Evolutionary conservation across 208 protist genomes (phyloP).

Genomic region (Trichomonas gallinae): DNA sequence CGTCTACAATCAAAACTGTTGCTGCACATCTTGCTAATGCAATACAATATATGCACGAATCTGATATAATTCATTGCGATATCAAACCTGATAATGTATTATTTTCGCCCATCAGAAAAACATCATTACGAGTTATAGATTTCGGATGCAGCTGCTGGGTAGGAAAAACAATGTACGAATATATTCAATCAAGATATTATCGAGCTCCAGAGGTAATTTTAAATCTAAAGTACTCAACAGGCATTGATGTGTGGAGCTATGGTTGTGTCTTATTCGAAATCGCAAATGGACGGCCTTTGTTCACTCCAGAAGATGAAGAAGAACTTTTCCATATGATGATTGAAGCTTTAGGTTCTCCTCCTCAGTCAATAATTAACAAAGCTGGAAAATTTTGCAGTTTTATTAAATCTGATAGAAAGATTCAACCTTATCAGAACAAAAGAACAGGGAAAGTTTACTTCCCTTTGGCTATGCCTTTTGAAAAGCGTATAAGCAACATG

Average conservation of each 20-base stretch:
- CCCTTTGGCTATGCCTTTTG: neutral
- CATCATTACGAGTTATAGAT: slow-evolving; percentile 42
- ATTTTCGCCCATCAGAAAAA: neutral
- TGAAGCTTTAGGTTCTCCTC: slow-evolving; percentile 29
- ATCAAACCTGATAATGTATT: slow-evolving; percentile 22
- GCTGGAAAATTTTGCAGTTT: neutral
- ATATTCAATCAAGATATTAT: slow-evolving; percentile 82
- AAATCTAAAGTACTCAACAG: slow-evolving; percentile 13
- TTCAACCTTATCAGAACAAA: neutral
- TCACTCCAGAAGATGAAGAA: slow-evolving; percentile 26
- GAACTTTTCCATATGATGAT: slow-evolving; percentile 32
- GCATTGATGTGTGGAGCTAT: slow-evolving; percentile 75
- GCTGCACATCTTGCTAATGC: neutral
- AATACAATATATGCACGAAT: neutral
- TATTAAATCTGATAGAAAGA: neutral
- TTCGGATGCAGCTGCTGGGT: slow-evolving; percentile 46
- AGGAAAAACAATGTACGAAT: slow-evolving; percentile 62
- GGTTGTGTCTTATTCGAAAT: slow-evolving; percentile 93
- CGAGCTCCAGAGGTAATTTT: slow-evolving; percentile 66
- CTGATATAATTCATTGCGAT: neutral
- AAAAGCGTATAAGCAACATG: neutral
- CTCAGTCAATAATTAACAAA: neutral
- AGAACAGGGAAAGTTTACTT: neutral
- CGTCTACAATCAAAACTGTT: neutral
- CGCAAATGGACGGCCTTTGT: slow-evolving; percentile 63